Evolutionary conservation across 768 basidiomycete species (phyloP), one percentile per base, ranked within the genome.

Genomic region (Tulasnella sp.): DNA sequence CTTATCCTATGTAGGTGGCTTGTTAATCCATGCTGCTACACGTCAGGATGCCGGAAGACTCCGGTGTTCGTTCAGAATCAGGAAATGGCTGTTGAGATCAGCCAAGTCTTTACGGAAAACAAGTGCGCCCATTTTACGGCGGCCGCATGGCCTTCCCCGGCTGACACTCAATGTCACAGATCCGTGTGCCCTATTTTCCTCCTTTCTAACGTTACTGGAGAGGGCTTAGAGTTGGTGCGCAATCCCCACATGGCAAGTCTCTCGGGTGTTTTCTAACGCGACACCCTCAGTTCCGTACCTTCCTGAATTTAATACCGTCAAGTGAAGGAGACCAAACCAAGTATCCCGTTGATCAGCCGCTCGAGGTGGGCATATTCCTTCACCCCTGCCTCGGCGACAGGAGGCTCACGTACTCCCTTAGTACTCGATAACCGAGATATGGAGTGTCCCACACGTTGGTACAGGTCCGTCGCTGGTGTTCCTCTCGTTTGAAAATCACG

Each of bases 141-240:
- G n/a, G n/a, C n/a, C n/a, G n/a, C n/a, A n/a, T n/a, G n/a, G n/a
- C n/a, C n/a, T n/a, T n/a, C n/a, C n/a, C n/a, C n/a, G 19, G 40
- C 29, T 34, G 34, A 59, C 36, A 19, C 5, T 4, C 31, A 27
- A 37, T 42, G 9, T 4, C 27, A 54, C 36, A 36, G 15, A 25
- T 43, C 31, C 49, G 92, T 94, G 65, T 92, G 89, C 64, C 92
- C 92, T 0, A 82, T 94, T 59, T 93, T 94, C 70, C 83, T 84
- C 66, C 73, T 93, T 19, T 96, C 92, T 2, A 98, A 97, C 67
- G 89, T 96, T 12, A 93, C 90, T 1, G 94, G 93, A n/a, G 79
- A 87, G 63, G 90, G 92, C 3, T 78, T 94, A 9, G 82, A 88
- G 64, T 75, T 78, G 62, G 84, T 90, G 27, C n/a, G 50, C 34